Base-by-base conservation (phyloP, 1,139 yeast genomes). In the Magnusiomyces magnusii region DNA sequence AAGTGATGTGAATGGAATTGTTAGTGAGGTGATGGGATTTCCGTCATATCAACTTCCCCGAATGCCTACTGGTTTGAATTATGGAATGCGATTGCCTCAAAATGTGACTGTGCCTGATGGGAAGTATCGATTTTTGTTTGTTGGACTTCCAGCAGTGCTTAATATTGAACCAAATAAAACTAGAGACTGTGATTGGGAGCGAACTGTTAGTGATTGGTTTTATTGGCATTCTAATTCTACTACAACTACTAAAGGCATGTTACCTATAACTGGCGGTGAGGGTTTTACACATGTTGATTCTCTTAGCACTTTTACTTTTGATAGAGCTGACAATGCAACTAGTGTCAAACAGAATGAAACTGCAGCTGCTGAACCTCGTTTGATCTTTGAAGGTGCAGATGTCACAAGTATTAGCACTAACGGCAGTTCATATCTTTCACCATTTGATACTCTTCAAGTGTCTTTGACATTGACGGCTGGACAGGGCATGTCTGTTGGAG, bases 61-160 rank as follows among this genome's bases (percentile, higher is more conserved):
- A 36, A 15, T 39, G 2, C 47, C 54, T 2, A 39, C 9, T 23
- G 54, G 54, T 13, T 2, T 51, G 2, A 9, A 17, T 5, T 10
- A 36, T 23, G 28, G 34, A 3, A 13, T 51, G 10, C 23, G 19
- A 25, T 24, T 51, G 13, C 34, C 47, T 19, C 31, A 51, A 3
- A 39, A 39, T 21, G 54, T 39, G 21, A 36, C 54, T 2, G 31
- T 51, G 10, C 27, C 27, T 15, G 25, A 23, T 36, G 54, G 54
- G 7, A 21, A 3, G 9, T 51, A 51, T 39, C 28, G 47, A 23
- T n/a, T 51, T 2, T 24, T 51, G 15, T 36, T 21, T 34, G 31
- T 34, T 2, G 54, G 54, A 2, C 54, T 51, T 31, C 54, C 54
- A 23, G 54, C 47, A 21, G 28, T 51, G 9, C 54, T 47, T 10